Evolutionary conservation across 177 flowering plant genomes (phyloP), one percentile per base, ranked within the genome.

Genomic region (Vitis hybrid): DNA sequence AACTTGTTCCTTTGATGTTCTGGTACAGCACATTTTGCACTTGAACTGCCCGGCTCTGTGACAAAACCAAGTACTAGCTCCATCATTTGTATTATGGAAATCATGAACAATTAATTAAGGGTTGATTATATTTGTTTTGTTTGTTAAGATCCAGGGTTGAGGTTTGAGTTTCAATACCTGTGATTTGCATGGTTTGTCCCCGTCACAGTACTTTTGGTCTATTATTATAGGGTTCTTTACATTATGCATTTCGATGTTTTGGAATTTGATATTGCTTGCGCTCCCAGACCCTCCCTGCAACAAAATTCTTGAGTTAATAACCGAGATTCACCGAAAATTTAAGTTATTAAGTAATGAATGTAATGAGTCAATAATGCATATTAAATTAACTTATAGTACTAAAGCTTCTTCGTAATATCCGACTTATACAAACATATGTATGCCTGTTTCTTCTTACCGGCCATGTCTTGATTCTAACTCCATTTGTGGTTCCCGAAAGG

Each of bases 391-490:
- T 23, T 23, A 23, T 21, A 21, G 21, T 23, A 23, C 23, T 23
- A 1, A 23, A 23, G 23, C 23, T 23, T 23, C 2, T 23, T 23
- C 0, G 2, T 23, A 23, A 23, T 23, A 23, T 23, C 23, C 23
- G 23, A 23, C 23, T 23, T 1, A 23, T 23, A 23, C 23, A 23
- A 23, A 23, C 40, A 34, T 4, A 34, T 34, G n/a, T 12, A 12
- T 4, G 40, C 10, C 30, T 66, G 19, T 52, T 4, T 72, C 1
- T 23, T 34, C 18, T 62, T 78, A 87, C 97, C 90, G 88, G 96
- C 87, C 89, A 91, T 8, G 96, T 91, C 79, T 94, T 93, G 68
- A 94, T 93, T 68, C 99, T 86, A 21, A 93, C 83, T 8, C 99
- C 99, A 69, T 94, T 94, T 49, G 81, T 80, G 34, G 98, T 90